Base-by-base conservation (phyloP, 2,329 filamentous ascomycete genomes). In the Cercospora berteroae region DNA sequence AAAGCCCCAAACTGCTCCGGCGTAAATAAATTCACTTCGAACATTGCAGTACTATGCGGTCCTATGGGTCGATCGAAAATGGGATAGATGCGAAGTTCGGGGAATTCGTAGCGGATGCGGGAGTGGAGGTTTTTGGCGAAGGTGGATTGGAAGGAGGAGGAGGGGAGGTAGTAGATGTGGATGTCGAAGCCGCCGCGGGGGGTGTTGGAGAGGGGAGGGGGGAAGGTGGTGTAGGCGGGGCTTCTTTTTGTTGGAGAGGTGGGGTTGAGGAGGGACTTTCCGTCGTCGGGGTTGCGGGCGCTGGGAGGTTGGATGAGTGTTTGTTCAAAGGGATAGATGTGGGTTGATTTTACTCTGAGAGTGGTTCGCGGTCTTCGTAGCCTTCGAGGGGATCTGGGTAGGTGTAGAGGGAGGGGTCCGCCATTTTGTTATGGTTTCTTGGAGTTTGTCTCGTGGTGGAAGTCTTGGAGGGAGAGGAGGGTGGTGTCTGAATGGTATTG, bases 1-100 rank as follows among this genome's bases (percentile, higher is more conserved):
- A 97, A 96, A 0, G 94, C 93, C 0, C 93, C 93, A 75, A 97
- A 97, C 78, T 97, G 91, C 3, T 88, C 77, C 0, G 93, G 94
- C 0, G 89, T 93, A 78, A 94, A 92, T 20, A 97, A 56, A 73
- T 96, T 96, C 56, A 97, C 92, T 80, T 97, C 94, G 74, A 97
- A 97, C 93, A 96, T 97, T 62, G 89, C 90, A 0, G 93, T 79
- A 0, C 90, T 89, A 77, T 97, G 93, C 0, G 93, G 93, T 0
- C 93, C 94, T 29, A 97, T 79, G 0, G 93, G 92, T 13, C 81
- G 80, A 71, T 95, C 90, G 86, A 88, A 96, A 71, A 96, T 82
- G 13, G 79, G 83, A 77, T 97, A 96, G 73, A 96, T 90, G 63
- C 93, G 86, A 18, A 96, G 83, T 77, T 97, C 93, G 8, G 93